Conservation (phyloP, 1,284 basidiomycete species). For the Moniliella sp. region DNA sequence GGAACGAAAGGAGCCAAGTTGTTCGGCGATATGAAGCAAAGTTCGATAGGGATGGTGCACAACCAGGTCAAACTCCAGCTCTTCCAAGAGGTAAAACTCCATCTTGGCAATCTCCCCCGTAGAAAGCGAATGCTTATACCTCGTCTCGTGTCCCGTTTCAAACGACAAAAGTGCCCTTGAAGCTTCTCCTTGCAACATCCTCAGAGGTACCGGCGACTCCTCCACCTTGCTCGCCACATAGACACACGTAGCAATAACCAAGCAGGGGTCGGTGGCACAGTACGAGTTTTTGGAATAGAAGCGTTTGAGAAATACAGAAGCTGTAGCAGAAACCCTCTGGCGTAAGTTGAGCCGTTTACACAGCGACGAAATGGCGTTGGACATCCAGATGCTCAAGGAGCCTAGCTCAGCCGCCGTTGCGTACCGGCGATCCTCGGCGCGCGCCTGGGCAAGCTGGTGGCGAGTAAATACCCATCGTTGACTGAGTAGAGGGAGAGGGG, state of each 20-base stretch:
- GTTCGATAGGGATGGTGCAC: conserved; percentile 86
- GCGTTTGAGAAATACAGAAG: conserved; percentile 72
- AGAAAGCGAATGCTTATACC: conserved; percentile 58
- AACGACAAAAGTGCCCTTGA: too few species aligned
- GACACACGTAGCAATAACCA: conserved; percentile 74
- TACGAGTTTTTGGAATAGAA: conserved; percentile 52
- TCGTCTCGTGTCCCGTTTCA: too few species aligned
- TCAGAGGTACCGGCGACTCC: conserved; percentile 51
- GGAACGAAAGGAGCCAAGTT: too few species aligned
- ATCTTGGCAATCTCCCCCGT: conserved; percentile 72
- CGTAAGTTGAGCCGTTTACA: conserved; percentile 62
- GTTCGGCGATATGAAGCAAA: conserved; percentile 54
- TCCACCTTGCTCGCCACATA: conserved; percentile 93
- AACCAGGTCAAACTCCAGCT: conserved; percentile 78
- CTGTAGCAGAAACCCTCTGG: conserved; percentile 75
- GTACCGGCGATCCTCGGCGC: conserved; percentile 19
- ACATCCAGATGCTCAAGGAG: conserved; percentile 22
- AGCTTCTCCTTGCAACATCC: background rate
- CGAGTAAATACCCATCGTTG: conserved; percentile 26
- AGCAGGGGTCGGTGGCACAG: conserved; percentile 76
- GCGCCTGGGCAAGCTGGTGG: conserved; percentile 13
- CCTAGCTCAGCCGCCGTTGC: conserved; percentile 13
- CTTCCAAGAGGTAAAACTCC: conserved; percentile 93
- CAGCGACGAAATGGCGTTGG: conserved; percentile 51
- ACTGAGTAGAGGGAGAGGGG: conserved; percentile 4